phyloP scores from a whole-genome alignment of 768 basidiomycete genomes.

The Rhodotorula kratochvilovae region DNA sequence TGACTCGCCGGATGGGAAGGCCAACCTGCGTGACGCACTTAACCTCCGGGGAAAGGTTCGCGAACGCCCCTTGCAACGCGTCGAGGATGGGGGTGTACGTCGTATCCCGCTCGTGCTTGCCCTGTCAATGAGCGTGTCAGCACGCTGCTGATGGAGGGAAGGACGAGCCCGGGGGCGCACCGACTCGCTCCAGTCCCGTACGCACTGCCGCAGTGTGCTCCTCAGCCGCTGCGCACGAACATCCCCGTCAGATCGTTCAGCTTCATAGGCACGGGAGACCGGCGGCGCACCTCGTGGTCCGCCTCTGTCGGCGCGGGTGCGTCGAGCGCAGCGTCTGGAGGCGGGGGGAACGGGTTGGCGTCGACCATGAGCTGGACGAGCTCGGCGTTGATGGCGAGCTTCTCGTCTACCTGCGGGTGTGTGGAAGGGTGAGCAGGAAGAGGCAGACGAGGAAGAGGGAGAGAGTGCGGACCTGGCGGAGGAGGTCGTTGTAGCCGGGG shows the following conservation, averaged over 20 bases:
- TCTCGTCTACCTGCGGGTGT: slow-evolving; percentile 13
- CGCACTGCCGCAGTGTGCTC: slow-evolving; percentile 87
- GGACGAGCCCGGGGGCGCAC: slow-evolving; percentile 49
- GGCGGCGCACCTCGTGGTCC: slow-evolving; percentile 27
- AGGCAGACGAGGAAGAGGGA: too few species aligned
- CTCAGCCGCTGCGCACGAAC: slow-evolving; percentile 75
- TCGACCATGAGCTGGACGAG: slow-evolving; percentile 16
- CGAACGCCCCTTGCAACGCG: slow-evolving; percentile 64
- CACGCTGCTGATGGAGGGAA: not conserved
- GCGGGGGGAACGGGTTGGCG: slow-evolving; percentile 20
- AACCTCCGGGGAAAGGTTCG: slow-evolving; percentile 56
- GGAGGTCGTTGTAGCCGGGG: slow-evolving; percentile 1
- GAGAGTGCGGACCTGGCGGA: slow-evolving; percentile 4
- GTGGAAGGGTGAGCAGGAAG: not conserved
- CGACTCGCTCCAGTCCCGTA: slow-evolving; percentile 86
- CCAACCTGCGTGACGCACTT: slow-evolving; percentile 48
- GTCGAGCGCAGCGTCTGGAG: slow-evolving; percentile 8
- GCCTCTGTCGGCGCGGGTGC: slow-evolving; percentile 29
- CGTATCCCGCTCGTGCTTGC: slow-evolving; percentile 66
- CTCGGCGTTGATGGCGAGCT: slow-evolving; percentile 15
- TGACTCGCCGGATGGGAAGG: not conserved
- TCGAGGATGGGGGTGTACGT: slow-evolving; percentile 79
- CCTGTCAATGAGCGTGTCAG: slow-evolving; percentile 52
- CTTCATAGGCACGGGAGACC: slow-evolving; percentile 1
- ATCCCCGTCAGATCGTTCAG: slow-evolving; percentile 9